Evolutionary conservation across 805 yeast species (phyloP), one percentile per base, ranked within the genome.

Genomic region (Wickerhamiella siamensis): DNA sequence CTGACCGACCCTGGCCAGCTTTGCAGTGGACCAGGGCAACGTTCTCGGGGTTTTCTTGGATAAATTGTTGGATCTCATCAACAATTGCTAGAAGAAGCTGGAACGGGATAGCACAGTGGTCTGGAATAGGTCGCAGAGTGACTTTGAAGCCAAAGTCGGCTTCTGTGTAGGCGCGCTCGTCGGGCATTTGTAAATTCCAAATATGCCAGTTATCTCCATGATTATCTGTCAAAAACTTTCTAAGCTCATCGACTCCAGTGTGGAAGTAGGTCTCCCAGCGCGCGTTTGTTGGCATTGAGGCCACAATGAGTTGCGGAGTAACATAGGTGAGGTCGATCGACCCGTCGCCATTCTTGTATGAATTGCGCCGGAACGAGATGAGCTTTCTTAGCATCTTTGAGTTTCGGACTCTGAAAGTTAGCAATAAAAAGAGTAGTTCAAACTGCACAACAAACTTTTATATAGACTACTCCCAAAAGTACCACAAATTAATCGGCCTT

Each of bases 1-100:
- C 96, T 0, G 94, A 78, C 21, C 97, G 64, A 0, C 97, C 97
- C 59, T 84, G 86, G 0, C 97, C 97, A 48, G 83, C 82, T 53
- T 80, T 77, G 56, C 97, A 88, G 56, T 88, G 96, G 5, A 88
- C 58, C 0, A 82, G 67, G 0, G 82, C 86, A 2, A 79, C 75
- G 42, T 70, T 67, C 0, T 59, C 44, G 0, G 60, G 50, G 17
- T 57, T 49, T 14, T 34, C 33, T 1, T 47, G 22, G 20, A 80
- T 52, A 47, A 60, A 78, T 0, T 46, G 48, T 33, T 66, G 59
- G 5, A 86, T 70, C 1, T 66, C 68, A 14, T 57, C 54, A 0
- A 75, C 63, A 3, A 70, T 54, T 2, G 54, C 49, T 3, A 71
- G 55, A 8, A 87, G 52, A n/a, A 70, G 50, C 1, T 57, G 45